These are phyloP conservation scores for Myxozyma mucilagina DNA, from an alignment of 805 yeast species.

Conservation along the genomic window DNA sequence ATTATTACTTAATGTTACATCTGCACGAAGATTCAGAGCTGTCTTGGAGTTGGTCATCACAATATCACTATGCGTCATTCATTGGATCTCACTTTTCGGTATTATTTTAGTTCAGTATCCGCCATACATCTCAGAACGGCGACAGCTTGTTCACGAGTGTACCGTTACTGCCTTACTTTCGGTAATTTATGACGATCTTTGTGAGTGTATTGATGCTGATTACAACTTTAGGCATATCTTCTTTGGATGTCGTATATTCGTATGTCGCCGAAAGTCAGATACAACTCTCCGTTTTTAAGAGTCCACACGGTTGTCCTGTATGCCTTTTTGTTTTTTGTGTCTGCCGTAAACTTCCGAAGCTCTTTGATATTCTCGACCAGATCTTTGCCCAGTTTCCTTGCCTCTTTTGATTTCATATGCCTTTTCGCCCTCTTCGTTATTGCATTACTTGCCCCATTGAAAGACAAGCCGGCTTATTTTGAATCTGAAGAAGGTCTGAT, in stretches of 20 bases:
- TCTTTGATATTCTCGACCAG: constrained; percentile 35
- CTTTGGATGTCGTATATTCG: constrained; percentile 32
- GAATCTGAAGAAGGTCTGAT: constrained; percentile 46
- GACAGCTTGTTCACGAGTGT: not conserved
- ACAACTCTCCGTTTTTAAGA: constrained; percentile 32
- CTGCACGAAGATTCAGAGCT: constrained; percentile 14
- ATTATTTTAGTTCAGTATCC: constrained; percentile 24
- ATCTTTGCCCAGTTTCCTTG: constrained; percentile 24
- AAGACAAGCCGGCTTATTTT: constrained; percentile 61
- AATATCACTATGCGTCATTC: constrained; percentile 10
- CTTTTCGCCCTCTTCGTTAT: constrained; percentile 48
- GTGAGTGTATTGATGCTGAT: not conserved
- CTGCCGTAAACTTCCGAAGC: constrained; percentile 35
- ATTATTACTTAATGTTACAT: constrained; percentile 11
- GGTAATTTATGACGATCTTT: constrained; percentile 7
- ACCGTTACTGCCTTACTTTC: constrained; percentile 11
- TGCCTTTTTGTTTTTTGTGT: constrained; percentile 21
- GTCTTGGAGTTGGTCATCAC: constrained; percentile 20
- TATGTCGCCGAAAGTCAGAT: constrained; percentile 19
- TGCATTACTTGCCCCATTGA: constrained; percentile 59
- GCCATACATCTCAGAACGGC: constrained; percentile 1
- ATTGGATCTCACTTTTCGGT: constrained; percentile 11
- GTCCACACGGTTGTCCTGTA: constrained; percentile 35
- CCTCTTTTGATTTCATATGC: constrained; percentile 43
- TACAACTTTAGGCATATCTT: constrained; percentile 34